Percentiles rank a stretch among this genome's conserved stretches.
Conservation (phyloP, 1,139 yeast species). For the Protomyces arabidopsidicola region DNA sequence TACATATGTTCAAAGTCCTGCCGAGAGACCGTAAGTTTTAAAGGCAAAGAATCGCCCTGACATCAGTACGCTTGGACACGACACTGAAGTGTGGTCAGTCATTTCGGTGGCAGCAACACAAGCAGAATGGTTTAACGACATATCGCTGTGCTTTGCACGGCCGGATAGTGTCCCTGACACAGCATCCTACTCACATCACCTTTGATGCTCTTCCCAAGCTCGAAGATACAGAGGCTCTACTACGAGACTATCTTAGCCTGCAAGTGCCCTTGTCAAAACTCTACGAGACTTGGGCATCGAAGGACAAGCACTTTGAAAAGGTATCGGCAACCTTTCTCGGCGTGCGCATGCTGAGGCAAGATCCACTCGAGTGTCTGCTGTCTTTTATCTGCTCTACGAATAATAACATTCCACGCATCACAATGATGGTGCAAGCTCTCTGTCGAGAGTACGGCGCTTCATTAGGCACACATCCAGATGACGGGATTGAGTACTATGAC, state of each 20-base stretch:
- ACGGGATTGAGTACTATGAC: constrained; percentile 58
- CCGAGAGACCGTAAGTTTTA: not conserved
- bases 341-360: constrained; percentile 78
- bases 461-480: constrained; percentile 47
- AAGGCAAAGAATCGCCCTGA: not conserved
- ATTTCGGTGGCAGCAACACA: constrained; percentile 41
- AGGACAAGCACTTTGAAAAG: constrained; percentile 50
- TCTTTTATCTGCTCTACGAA: constrained; percentile 94
- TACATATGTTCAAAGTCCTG: not conserved
- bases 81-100: constrained; percentile 34
- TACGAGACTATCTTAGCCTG: constrained; percentile 68
- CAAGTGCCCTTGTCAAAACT: constrained; percentile 52
- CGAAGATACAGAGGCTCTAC: constrained; percentile 45
- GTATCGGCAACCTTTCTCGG: constrained; percentile 52
- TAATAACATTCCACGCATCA: constrained; percentile 87
- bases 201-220: constrained; percentile 30
- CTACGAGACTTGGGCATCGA: constrained; percentile 57
- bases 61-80: constrained; percentile 15
- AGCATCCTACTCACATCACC: constrained; percentile 35
- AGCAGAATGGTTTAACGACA: constrained; percentile 36
- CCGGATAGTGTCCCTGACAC: constrained; percentile 40
- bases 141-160: constrained; percentile 37
- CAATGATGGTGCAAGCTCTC: constrained; percentile 78
- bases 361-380: constrained; percentile 92
- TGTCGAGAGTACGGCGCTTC: constrained; percentile 67